Evolutionary conservation across 2,329 filamentous ascomycete species (phyloP).

Genomic region (Chaetothyriales sp.): DNA sequence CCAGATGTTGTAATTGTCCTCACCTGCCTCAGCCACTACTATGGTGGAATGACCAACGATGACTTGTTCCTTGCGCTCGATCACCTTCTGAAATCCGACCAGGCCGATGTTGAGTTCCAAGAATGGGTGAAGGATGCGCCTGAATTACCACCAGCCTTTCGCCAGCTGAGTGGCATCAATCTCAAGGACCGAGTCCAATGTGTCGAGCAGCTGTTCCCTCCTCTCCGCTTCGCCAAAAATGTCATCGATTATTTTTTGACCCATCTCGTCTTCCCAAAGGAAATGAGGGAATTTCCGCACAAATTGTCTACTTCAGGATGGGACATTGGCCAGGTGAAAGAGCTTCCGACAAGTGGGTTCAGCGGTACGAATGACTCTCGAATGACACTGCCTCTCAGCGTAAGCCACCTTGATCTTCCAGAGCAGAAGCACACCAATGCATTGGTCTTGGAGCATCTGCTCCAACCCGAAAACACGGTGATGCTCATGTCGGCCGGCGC

Average conservation of each 20-base stretch:
- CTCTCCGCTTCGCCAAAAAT: slow-evolving; percentile 36
- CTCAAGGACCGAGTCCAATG: slow-evolving; percentile 40
- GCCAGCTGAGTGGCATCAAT: slow-evolving; percentile 39
- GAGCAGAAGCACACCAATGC: slow-evolving; percentile 52
- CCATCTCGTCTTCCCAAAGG: slow-evolving; percentile 43
- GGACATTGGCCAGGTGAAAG: slow-evolving; percentile 42
- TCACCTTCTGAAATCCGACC: slow-evolving; percentile 36
- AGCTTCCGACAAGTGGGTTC: slow-evolving; percentile 42
- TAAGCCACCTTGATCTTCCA: slow-evolving; percentile 41
- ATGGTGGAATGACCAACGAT: slow-evolving; percentile 38
- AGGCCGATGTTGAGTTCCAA: slow-evolving; percentile 35
- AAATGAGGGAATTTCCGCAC: slow-evolving; percentile 45
- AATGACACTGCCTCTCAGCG: slow-evolving; percentile 39
- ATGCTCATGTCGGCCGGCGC: slow-evolving; percentile 8
- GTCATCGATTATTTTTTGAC: slow-evolving; percentile 50
- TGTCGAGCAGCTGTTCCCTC: slow-evolving; percentile 35
- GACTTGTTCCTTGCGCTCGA: slow-evolving; percentile 36
- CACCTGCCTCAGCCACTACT: slow-evolving; percentile 43
- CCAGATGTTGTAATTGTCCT: slow-evolving; percentile 43
- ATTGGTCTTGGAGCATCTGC: slow-evolving; percentile 43
- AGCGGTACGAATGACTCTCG: slow-evolving; percentile 53
- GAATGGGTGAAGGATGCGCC: slow-evolving; percentile 21
- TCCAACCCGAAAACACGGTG: slow-evolving; percentile 36
- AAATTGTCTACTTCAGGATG: slow-evolving; percentile 53
- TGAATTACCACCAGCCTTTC: slow-evolving; percentile 25